Percentiles rank a stretch among this genome's conserved stretches.
Evolutionary conservation across 129 eudicot species (phyloP).

Genomic region (Gnaphalium uliginosum): DNA sequence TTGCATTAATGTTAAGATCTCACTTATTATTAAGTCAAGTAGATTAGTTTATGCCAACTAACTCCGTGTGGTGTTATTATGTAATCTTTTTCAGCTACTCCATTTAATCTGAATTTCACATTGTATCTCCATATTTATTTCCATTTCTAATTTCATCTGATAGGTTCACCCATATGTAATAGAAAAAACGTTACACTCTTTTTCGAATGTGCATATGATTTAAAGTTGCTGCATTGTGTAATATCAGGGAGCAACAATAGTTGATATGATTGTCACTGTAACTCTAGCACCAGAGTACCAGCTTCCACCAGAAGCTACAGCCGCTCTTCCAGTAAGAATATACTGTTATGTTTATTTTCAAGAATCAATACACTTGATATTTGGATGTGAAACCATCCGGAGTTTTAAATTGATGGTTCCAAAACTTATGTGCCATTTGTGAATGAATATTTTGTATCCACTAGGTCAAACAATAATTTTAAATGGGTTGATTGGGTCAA

Average conservation of each 20-base stretch:
- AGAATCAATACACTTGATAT: too few species aligned
- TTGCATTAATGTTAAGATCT: not conserved
- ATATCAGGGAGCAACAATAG: conserved; percentile 86
- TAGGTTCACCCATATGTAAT: not conserved
- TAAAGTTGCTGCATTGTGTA: not conserved
- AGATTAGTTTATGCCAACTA: not conserved
- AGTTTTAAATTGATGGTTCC: too few species aligned
- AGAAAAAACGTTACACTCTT: not conserved
- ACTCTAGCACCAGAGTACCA: conserved; percentile 60
- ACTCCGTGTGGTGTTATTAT: not conserved
- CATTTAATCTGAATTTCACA: not conserved
- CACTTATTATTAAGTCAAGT: not conserved
- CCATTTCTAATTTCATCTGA: not conserved
- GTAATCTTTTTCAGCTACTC: not conserved
- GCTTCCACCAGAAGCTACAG: conserved; percentile 67
- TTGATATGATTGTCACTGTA: conserved; percentile 57
- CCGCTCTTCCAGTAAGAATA: conserved; percentile 52
- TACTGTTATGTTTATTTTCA: not conserved
- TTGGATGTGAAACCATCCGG: too few species aligned
- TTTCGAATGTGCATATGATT: conserved; percentile 4
- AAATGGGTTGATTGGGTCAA: too few species aligned
- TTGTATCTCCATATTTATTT: not conserved
- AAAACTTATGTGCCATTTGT: too few species aligned
- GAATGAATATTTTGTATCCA: too few species aligned
- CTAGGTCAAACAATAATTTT: too few species aligned